Conservation (phyloP, 768 basidiomycete species). For the Polyporus arcularius region DNA sequence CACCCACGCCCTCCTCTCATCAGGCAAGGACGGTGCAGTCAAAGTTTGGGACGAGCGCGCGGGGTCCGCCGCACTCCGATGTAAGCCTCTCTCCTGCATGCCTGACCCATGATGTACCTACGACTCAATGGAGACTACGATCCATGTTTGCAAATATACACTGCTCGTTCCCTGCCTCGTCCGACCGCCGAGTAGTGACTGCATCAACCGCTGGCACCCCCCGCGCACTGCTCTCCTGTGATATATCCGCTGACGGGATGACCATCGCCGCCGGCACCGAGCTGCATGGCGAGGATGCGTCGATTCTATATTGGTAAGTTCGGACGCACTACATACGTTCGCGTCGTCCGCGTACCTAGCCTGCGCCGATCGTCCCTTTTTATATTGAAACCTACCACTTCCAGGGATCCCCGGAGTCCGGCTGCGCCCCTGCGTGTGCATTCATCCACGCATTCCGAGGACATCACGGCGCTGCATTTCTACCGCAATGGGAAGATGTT, state of each 20-base stretch:
- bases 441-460: constrained; percentile 88
- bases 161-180: background rate
- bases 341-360: background rate
- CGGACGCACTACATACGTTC: background rate
- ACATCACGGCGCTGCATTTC: constrained; percentile 79
- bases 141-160: background rate
- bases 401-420: constrained; percentile 85
- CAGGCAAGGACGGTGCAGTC: constrained; percentile 71
- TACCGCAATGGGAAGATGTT: constrained; percentile 44
- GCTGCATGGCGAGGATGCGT: constrained; percentile 76
- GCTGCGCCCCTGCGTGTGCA: constrained; percentile 71
- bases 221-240: constrained; percentile 59
- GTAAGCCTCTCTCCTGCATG: constrained; percentile 42
- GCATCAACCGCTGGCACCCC: constrained; percentile 18
- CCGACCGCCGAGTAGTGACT: constrained; percentile 22
- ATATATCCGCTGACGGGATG: constrained; percentile 67
- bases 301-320: constrained; percentile 79
- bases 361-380: background rate
- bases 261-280: constrained; percentile 85
- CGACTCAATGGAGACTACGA: constrained; percentile 28
- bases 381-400: background rate
- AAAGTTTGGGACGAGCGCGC: constrained; percentile 76
- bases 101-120: constrained; percentile 20
- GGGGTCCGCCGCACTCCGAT: constrained; percentile 50
- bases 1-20: constrained; percentile 55